phyloP scores from a whole-genome alignment of 352 stramenopile species.

The Pythium graminicola region DNA sequence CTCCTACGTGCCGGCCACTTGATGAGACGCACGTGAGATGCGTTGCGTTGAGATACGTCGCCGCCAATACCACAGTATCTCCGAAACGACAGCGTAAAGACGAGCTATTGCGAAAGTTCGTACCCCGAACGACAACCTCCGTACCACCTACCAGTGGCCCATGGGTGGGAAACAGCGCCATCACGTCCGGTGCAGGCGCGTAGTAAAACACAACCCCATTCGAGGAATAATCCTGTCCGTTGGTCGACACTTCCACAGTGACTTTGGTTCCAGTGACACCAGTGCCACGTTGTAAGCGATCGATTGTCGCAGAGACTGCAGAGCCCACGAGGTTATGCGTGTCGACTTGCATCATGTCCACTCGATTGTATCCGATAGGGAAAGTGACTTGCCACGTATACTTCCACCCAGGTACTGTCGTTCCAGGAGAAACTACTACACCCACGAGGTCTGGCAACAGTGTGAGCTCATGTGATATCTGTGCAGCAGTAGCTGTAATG shows the following conservation, averaged over 20 bases:
- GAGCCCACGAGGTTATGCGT: conserved; percentile 16
- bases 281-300: conserved; percentile 29
- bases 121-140: conserved; percentile 64
- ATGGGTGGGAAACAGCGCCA: conserved; percentile 51
- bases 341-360: conserved; percentile 33
- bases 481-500: conserved; percentile 36
- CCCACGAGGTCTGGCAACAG: conserved; percentile 47
- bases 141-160: conserved; percentile 77
- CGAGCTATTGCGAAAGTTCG: conserved; percentile 71
- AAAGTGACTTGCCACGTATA: conserved; percentile 46
- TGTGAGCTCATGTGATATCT: conserved; percentile 52
- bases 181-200: conserved; percentile 52
- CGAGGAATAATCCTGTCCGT: conserved; percentile 67
- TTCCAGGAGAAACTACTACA: conserved; percentile 37
- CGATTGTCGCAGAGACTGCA: conserved; percentile 8
- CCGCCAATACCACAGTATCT: conserved; percentile 32
- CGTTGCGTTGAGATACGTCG: conserved; percentile 53
- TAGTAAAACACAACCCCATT: conserved; percentile 63
- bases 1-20: conserved; percentile 23
- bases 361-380: conserved; percentile 27
- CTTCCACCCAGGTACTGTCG: conserved; percentile 20
- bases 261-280: conserved; percentile 53
- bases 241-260: conserved; percentile 84
- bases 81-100: conserved; percentile 68
- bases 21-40: conserved; percentile 70